These are phyloP conservation scores for Colletotrichum magnum DNA, from an alignment of 2,329 filamentous ascomycete genomes.

Conservation along the genomic window DNA sequence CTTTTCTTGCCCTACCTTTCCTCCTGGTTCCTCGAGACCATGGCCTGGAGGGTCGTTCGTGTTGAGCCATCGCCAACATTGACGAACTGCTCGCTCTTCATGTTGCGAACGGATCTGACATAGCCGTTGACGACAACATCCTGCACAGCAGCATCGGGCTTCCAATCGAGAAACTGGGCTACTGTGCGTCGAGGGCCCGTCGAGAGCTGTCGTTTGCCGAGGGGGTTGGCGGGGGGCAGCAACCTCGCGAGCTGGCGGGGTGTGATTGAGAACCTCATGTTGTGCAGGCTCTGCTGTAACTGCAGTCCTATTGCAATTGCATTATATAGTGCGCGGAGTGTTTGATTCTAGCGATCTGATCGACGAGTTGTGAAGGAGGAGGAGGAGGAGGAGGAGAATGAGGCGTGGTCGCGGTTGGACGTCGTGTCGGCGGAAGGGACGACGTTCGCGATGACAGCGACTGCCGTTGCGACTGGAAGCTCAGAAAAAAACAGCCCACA, in stretches of 20 bases:
- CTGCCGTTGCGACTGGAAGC: conserved; percentile 2
- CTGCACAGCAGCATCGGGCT: conserved; percentile 58
- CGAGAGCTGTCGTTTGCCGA: conserved; percentile 49
- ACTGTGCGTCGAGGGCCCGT: conserved; percentile 59
- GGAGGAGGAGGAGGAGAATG: too few species aligned
- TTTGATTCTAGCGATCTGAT: not conserved
- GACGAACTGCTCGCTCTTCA: conserved; percentile 88
- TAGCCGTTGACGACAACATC: conserved; percentile 80
- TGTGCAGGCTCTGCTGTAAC: not conserved
- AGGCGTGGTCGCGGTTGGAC: not conserved
- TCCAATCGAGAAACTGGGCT: conserved; percentile 70
- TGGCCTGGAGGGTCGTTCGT: conserved; percentile 82
- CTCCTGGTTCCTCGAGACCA: conserved; percentile 79
- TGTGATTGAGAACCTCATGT: conserved; percentile 1
- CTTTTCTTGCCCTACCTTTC: conserved; percentile 70
- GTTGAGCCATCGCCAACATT: conserved; percentile 91
- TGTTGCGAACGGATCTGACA: conserved; percentile 86
- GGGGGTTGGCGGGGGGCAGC: not conserved
- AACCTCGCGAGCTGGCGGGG: conserved; percentile 2
- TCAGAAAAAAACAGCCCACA: conserved; percentile 15
- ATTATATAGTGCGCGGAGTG: not conserved
- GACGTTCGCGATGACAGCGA: conserved; percentile 25
- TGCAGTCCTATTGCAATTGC: conserved; percentile 4
- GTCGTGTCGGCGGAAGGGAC: conserved; percentile 11
- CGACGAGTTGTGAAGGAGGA: too few species aligned